Conservation (phyloP, 2,329 filamentous ascomycete genomes). For the Diaporthe australafricana region DNA sequence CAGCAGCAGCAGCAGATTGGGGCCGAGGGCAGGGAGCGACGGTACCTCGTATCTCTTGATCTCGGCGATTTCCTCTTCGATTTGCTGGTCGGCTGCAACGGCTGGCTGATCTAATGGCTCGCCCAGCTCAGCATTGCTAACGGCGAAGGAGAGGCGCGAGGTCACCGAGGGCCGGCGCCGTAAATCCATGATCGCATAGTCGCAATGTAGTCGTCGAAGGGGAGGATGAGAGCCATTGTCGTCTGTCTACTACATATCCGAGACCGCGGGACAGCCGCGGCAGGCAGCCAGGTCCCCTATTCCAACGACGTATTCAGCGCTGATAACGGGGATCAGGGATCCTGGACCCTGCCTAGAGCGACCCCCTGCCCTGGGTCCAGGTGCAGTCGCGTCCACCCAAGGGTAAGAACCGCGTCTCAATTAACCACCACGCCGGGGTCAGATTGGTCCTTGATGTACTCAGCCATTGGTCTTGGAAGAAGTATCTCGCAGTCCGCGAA, state of each 20-base stretch:
- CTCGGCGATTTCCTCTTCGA: constrained; percentile 95
- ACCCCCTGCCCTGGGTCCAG: background rate
- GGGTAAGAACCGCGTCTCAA: constrained; percentile 38
- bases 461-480: background rate
- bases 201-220: constrained; percentile 22
- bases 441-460: background rate
- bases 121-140: constrained; percentile 71
- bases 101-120: constrained; percentile 62
- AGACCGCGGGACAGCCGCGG: constrained; percentile 51
- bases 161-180: constrained; percentile 67
- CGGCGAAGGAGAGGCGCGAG: constrained; percentile 75
- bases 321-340: background rate
- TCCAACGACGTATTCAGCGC: constrained; percentile 14
- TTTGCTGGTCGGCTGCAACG: constrained; percentile 72
- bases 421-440: constrained; percentile 21
- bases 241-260: constrained; percentile 35
- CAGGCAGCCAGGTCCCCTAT: constrained; percentile 29
- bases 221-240: constrained; percentile 37
- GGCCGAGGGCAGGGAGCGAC: background rate
- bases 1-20: constrained; percentile 20
- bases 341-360: background rate
- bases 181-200: constrained; percentile 36
- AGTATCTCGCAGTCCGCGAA: background rate
- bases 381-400: constrained; percentile 27
- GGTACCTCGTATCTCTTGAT: constrained; percentile 93